Evolutionary conservation across 2,329 filamentous ascomycete species (phyloP).

Genomic region (Atkinsonella texensis): DNA sequence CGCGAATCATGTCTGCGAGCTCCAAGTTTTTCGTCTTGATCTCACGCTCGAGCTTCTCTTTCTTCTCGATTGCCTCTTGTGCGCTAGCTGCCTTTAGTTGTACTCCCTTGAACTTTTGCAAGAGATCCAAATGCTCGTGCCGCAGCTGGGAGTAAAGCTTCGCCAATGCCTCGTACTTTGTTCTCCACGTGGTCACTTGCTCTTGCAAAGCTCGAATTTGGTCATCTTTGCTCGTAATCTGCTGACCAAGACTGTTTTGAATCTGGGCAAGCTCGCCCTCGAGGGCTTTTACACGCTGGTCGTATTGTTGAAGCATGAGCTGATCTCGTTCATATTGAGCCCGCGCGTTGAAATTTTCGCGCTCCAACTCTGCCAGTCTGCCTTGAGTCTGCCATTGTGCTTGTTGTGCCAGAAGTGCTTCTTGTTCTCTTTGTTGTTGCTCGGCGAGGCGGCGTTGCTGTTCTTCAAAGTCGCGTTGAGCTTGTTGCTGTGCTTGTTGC

Average conservation of each 20-base stretch:
- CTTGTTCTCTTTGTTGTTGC: conserved; percentile 81
- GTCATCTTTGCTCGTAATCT: conserved; percentile 82
- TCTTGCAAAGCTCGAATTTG: conserved; percentile 88
- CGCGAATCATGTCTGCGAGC: conserved; percentile 94
- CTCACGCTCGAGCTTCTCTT: conserved; percentile 92
- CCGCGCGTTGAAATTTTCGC: conserved; percentile 85
- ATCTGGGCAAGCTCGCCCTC: conserved; percentile 79
- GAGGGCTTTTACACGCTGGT: conserved; percentile 83
- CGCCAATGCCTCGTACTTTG: conserved; percentile 91
- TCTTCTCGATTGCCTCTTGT: conserved; percentile 87
- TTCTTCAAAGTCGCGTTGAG: conserved; percentile 91
- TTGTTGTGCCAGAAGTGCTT: conserved; percentile 79
- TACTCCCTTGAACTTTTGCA: conserved; percentile 92
- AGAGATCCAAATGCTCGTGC: conserved; percentile 84
- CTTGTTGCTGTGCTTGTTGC: conserved; percentile 69
- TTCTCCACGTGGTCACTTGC: conserved; percentile 94
- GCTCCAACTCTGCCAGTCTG: conserved; percentile 87
- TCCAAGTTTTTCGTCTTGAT: conserved; percentile 99
- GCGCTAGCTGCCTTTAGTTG: conserved; percentile 95
- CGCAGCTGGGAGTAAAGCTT: conserved; percentile 96
- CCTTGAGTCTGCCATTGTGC: conserved; percentile 90
- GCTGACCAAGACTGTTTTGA: conserved; percentile 71
- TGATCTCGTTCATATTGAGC: conserved; percentile 97
- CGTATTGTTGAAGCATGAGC: conserved; percentile 92
- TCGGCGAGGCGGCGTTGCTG: conserved; percentile 81